phyloP scores from a whole-genome alignment of 345 rosid species.

The Camelina neglecta region DNA sequence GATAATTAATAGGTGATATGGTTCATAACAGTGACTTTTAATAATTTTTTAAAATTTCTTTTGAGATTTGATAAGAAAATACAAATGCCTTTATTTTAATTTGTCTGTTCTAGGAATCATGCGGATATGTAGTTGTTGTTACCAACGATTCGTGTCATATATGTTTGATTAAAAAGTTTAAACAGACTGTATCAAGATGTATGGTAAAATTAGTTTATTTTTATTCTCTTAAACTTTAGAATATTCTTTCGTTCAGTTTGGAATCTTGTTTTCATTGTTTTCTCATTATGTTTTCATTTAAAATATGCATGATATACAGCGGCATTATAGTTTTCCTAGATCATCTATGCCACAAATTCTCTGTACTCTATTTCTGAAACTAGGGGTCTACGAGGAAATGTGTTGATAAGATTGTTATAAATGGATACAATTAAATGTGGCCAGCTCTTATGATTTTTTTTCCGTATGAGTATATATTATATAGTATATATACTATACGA shows the following conservation, averaged over 20 bases:
- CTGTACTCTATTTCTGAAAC: slow-evolving; percentile 16
- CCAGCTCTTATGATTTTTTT: not conserved
- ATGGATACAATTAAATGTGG: not conserved
- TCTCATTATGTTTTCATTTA: not conserved
- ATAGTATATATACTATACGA: not conserved
- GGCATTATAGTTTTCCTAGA: slow-evolving; percentile 26
- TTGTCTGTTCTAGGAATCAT: not conserved
- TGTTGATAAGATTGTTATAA: slow-evolving; percentile 23
- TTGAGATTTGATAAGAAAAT: no score
- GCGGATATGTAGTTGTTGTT: not conserved
- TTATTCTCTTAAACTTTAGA: not conserved
- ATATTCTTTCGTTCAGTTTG: not conserved
- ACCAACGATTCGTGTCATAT: not conserved
- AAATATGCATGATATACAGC: not conserved
- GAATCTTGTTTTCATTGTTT: not conserved
- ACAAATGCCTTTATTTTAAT: not conserved
- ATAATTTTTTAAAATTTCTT: no score
- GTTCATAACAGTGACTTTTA: not conserved
- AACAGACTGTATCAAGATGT: not conserved
- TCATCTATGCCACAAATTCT: not conserved
- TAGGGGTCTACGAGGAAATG: slow-evolving; percentile 2
- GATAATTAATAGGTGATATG: not conserved
- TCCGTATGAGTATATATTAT: not conserved
- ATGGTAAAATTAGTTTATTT: not conserved
- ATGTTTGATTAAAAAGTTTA: not conserved